Conservation (phyloP, 352 stramenopile species). For the Phytophthora lateralis region DNA sequence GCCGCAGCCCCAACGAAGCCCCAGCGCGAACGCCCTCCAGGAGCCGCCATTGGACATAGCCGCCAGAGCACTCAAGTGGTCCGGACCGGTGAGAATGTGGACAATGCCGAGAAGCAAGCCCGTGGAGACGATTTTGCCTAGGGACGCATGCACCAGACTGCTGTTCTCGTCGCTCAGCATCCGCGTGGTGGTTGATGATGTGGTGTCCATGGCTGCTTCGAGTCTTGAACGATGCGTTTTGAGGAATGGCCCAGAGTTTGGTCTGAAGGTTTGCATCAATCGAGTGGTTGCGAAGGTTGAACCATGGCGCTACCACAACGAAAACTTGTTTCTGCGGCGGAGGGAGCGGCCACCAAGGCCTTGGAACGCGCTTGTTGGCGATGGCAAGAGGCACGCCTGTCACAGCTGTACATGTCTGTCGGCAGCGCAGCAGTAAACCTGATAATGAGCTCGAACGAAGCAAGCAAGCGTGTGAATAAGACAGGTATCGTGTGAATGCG, state of each 20-base stretch:
- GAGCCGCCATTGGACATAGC: constrained; percentile 84
- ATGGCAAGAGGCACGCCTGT: neutral
- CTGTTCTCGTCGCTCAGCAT: constrained; percentile 26
- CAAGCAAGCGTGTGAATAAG: neutral
- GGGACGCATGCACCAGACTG: constrained; percentile 37
- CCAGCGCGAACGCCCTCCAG: constrained; percentile 83
- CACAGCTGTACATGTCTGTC: neutral
- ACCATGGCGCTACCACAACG: neutral
- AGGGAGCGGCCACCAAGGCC: neutral
- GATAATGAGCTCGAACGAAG: neutral
- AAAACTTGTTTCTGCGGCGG: constrained; percentile 1
- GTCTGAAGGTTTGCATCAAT: neutral
- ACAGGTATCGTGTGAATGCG: neutral
- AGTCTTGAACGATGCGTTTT: neutral
- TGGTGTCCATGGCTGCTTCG: neutral
- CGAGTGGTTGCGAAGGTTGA: neutral
- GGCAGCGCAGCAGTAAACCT: neutral
- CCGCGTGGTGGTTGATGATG: constrained; percentile 5
- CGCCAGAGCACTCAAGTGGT: constrained; percentile 88
- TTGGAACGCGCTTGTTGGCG: neutral
- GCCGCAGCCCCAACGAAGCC: constrained; percentile 90
- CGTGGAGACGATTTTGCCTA: constrained; percentile 47
- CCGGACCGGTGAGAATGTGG: constrained; percentile 52
- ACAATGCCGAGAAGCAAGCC: constrained; percentile 47
- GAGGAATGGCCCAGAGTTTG: neutral